Conservation (phyloP, 2,329 filamentous ascomycete species). For the Pyricularia sp. region DNA sequence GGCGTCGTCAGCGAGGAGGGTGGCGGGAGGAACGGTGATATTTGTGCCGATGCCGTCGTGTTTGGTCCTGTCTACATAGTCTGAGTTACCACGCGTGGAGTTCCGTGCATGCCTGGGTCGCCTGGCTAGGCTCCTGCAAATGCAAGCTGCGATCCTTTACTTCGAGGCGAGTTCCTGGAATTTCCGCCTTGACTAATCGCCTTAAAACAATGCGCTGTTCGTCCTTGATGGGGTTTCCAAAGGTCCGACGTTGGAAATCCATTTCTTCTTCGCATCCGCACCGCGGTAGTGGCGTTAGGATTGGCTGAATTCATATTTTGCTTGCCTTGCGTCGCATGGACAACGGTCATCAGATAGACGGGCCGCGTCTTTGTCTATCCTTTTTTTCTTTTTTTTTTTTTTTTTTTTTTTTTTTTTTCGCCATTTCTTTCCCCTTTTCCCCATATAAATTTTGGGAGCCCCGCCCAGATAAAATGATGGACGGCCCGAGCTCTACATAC, state of each 20-base stretch:
- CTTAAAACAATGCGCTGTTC: neutral
- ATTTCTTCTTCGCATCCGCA: neutral
- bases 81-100: neutral
- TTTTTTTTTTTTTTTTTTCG: neutral
- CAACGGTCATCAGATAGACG: neutral
- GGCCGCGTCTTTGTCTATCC: neutral
- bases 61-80: neutral
- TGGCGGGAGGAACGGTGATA: neutral
- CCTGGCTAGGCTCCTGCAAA: neutral
- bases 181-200: neutral
- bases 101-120: neutral
- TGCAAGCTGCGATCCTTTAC: neutral
- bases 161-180: neutral
- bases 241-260: neutral
- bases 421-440: neutral
- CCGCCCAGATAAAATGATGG: neutral
- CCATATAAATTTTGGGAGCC: no score
- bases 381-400: neutral
- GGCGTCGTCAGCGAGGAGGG: neutral
- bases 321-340: neutral
- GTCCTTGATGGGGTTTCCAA: neutral
- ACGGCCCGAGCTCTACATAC: neutral
- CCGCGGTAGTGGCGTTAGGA: neutral
- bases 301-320: neutral
- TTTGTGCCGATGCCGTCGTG: neutral